phyloP scores from a whole-genome alignment of 225 moss, liverwort and hornwort genomes.

The Ulota crispa region DNA sequence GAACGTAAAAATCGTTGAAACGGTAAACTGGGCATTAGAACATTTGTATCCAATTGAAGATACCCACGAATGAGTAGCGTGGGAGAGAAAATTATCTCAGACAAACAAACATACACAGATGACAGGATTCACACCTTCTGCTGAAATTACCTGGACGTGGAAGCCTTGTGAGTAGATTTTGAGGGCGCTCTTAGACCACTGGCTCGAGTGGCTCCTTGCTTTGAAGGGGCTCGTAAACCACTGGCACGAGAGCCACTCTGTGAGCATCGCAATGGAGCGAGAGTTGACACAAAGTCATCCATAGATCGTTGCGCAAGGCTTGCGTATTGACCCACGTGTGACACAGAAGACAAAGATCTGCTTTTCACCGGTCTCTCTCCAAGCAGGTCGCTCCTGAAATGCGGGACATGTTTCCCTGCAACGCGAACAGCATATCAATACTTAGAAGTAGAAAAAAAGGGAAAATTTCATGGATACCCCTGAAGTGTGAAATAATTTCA shows the following conservation, averaged over 20 bases:
- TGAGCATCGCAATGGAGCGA: constrained; percentile 51
- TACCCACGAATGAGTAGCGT: neutral
- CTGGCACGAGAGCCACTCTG: constrained; percentile 31
- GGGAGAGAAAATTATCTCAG: neutral
- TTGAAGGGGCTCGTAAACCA: constrained; percentile 28
- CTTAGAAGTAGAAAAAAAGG: neutral
- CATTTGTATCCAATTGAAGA: neutral
- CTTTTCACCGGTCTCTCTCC: constrained; percentile 42
- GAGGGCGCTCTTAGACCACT: constrained; percentile 51
- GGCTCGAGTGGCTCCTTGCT: constrained; percentile 40
- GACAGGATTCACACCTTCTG: too few relatives aligned
- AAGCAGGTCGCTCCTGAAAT: constrained; percentile 52
- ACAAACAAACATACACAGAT: neutral
- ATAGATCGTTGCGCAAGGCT: constrained; percentile 64
- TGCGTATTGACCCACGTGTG: constrained; percentile 61
- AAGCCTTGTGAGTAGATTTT: constrained; percentile 40
- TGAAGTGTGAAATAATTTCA: too few relatives aligned
- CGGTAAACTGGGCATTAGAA: neutral
- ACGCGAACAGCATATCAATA: neutral
- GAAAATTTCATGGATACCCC: too few relatives aligned
- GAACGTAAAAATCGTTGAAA: neutral
- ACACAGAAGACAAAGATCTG: constrained; percentile 43
- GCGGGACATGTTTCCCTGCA: constrained; percentile 58
- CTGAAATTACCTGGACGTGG: constrained; percentile 46
- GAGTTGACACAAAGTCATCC: constrained; percentile 61